phyloP scores from a whole-genome alignment of 768 basidiomycete species.

The Psilocybe sp. region DNA sequence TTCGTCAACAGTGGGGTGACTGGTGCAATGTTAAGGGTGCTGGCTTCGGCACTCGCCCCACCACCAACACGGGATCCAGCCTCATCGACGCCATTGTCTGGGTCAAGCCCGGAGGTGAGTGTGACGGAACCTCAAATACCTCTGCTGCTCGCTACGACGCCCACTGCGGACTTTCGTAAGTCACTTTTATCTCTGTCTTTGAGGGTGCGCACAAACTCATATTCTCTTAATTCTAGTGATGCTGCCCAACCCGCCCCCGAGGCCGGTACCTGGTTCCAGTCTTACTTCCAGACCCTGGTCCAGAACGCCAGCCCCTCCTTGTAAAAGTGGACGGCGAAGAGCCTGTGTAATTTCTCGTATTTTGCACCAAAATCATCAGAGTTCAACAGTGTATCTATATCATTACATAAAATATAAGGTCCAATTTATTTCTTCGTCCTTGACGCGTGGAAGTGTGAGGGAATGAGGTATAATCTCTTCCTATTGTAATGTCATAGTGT shows the following conservation, averaged over 20 bases:
- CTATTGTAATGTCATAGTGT: no score
- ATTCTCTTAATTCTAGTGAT: slow-evolving; percentile 33
- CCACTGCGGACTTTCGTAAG: slow-evolving; percentile 47
- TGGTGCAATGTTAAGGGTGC: slow-evolving; percentile 69
- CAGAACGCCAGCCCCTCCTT: slow-evolving; percentile 50
- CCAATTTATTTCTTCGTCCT: no score
- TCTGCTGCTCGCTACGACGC: slow-evolving; percentile 51
- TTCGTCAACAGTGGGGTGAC: slow-evolving; percentile 60
- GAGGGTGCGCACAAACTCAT: background rate
- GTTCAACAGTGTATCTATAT: no score
- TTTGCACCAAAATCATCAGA: no score
- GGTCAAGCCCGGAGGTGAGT: slow-evolving; percentile 70
- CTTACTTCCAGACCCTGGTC: slow-evolving; percentile 60
- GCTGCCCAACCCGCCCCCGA: slow-evolving; percentile 55
- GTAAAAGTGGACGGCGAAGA: slow-evolving; percentile 19
- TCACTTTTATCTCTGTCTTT: slow-evolving; percentile 6
- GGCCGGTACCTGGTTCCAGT: slow-evolving; percentile 68
- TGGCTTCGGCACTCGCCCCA: slow-evolving; percentile 61
- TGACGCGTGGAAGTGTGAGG: no score
- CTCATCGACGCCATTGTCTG: slow-evolving; percentile 62
- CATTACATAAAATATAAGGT: no score
- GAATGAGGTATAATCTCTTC: no score
- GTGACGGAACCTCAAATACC: slow-evolving; percentile 58
- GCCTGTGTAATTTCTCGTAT: no score
- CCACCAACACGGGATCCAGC: slow-evolving; percentile 49